Base-by-base conservation (phyloP, 2,329 filamentous ascomycete species). In the Ilyonectria robusta region DNA sequence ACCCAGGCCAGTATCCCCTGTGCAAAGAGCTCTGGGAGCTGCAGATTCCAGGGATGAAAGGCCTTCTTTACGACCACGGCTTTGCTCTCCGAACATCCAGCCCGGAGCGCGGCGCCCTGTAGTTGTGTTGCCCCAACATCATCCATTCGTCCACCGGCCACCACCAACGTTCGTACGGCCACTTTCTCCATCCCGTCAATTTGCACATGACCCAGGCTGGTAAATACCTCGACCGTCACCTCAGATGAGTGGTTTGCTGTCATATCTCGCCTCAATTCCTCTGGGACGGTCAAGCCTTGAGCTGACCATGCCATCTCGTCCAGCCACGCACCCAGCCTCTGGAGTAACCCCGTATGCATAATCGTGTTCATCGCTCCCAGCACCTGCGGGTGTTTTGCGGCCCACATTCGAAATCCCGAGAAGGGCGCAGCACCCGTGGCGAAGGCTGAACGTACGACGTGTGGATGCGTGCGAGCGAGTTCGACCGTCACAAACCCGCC, bases 11-110 rank as follows among this genome's bases (percentile, higher is more conserved):
- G 8, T n/a, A 70, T 17, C 2, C 69, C 69, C 31, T 44, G 31
- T 19, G 68, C 65, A 59, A 70, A 71, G 15, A 71, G 15, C 10
- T 59, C 61, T 6, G 69, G 68, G 6, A 70, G 23, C 2, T 71
- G 69, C 11, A 71, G 48, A 40, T 71, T 68, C 69, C 69, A 71
- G 1, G 68, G 69, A 8, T 71, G 68, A 61, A 55, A 71, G 0
- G 69, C 69, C 40, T 46, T n/a, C 0, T 42, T 64, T n/a, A 71
- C 68, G 21, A 71, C 68, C 4, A 63, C 31, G 11, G 69, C 68
- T 17, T 66, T 46, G 5, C 68, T 70, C 17, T 31, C 2, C 1
- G 65, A 26, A 6, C 68, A 58, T 26, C 58, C 51, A 11, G 50
- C 29, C 29, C 29, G 57, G 1, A 71, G 33, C 7, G 62, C 19